Conservation (phyloP, 208 protist genomes). For the Wallacemonas sp. region DNA sequence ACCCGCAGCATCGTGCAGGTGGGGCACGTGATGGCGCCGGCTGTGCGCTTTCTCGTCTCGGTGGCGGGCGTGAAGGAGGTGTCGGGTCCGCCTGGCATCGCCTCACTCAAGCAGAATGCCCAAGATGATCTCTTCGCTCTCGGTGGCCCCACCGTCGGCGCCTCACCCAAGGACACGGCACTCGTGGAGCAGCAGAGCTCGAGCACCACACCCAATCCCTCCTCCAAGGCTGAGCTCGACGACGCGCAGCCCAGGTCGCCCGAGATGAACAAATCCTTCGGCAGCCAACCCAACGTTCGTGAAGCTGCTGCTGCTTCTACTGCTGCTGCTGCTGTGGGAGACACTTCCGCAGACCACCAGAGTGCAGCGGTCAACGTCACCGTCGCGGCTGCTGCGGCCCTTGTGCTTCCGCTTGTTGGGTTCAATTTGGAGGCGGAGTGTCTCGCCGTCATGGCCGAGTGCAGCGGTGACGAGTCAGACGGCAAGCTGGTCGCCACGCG, state of each 20-base stretch:
- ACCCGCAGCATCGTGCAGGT: conserved; percentile 46
- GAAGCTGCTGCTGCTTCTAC: too few species aligned
- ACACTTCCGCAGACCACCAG: not conserved
- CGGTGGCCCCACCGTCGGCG: conserved; percentile 17
- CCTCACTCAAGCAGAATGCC: conserved; percentile 54
- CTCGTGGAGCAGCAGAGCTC: not conserved
- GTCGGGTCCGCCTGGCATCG: conserved; percentile 40
- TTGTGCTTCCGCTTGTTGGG: conserved; percentile 38
- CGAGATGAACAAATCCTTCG: not conserved
- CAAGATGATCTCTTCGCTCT: conserved; percentile 48
- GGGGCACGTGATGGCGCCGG: conserved; percentile 44
- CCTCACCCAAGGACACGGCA: not conserved
- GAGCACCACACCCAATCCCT: not conserved
- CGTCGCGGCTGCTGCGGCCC: conserved; percentile 29
- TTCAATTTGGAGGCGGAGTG: conserved; percentile 70
- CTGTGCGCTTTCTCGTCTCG: conserved; percentile 51
- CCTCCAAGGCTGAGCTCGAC: conserved; percentile 10
- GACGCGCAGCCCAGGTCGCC: not conserved
- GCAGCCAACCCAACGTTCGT: too few species aligned
- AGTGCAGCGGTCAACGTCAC: not conserved
- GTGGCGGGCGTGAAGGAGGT: conserved; percentile 42
- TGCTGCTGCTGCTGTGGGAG: too few species aligned
- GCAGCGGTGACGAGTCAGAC: conserved; percentile 72
- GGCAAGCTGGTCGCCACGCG: conserved; percentile 68
- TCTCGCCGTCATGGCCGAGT: conserved; percentile 52